Conservation (phyloP, 352 stramenopile species). For the Pythium aquatile region DNA sequence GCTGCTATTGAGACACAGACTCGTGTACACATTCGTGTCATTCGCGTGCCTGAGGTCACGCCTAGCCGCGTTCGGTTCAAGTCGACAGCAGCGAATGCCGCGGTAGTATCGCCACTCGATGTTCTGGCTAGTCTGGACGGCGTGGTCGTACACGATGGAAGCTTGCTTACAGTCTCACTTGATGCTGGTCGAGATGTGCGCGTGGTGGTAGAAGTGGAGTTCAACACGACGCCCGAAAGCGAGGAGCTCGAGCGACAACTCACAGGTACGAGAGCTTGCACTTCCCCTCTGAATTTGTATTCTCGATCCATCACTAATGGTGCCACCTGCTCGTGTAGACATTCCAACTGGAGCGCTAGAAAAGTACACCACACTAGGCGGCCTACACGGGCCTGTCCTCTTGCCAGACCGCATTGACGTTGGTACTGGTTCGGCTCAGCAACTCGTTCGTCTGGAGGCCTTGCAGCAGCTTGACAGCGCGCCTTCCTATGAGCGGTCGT, state of each 20-base stretch:
- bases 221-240: slow-evolving; percentile 43
- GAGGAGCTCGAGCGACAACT: slow-evolving; percentile 48
- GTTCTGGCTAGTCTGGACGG: background rate
- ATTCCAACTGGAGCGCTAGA: slow-evolving; percentile 51
- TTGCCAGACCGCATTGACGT: slow-evolving; percentile 34
- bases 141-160: slow-evolving; percentile 11
- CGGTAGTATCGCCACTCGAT: background rate
- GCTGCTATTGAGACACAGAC: slow-evolving; percentile 20
- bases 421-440: slow-evolving; percentile 28
- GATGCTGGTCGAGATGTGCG: slow-evolving; percentile 18
- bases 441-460: slow-evolving; percentile 6
- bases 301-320: slow-evolving; percentile 1
- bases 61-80: slow-evolving; percentile 17
- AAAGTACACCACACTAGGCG: slow-evolving; percentile 58
- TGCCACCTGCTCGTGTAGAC: slow-evolving; percentile 26
- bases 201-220: slow-evolving; percentile 27
- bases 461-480: background rate
- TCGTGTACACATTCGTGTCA: slow-evolving; percentile 45
- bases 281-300: background rate
- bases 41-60: slow-evolving; percentile 40
- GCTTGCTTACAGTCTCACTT: slow-evolving; percentile 4
- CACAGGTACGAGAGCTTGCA: slow-evolving; percentile 33
- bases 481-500: slow-evolving; percentile 10
- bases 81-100: background rate
- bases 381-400: slow-evolving; percentile 31